Base-by-base conservation (phyloP, 805 yeast genomes). In the Myxozyma sirexii region DNA sequence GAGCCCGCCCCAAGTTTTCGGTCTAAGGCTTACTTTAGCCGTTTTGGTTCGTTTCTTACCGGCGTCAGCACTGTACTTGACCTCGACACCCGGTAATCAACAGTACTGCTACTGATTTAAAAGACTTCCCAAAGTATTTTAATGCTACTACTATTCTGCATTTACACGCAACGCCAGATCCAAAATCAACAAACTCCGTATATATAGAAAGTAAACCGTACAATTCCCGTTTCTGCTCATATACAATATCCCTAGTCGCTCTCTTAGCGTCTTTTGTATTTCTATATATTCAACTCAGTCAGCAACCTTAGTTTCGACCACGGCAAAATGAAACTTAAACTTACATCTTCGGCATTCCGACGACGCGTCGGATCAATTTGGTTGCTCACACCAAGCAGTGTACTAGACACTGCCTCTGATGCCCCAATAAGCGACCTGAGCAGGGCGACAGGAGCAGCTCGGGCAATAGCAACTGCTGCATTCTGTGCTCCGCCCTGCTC, bases 391-490 rank as follows among this genome's bases (percentile, higher is more conserved):
- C 98, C 98, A 75, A 90, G 80, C 52, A 92, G 76, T 0, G 96
- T 81, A 68, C 85, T 88, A 4, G 93, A 86, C 5, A 92, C 79
- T 0, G 96, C 96, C 71, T 90, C 97, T 0, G 97, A 88, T 0
- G 96, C 90, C 1, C 97, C 98, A 67, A 92, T 90, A 62, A 90
- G 80, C 1, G 97, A 97, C 44, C 97, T 73, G 1, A 92, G 79
- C 15, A 92, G 73, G 19, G 90, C 85, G 15, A 90, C 83, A 0
- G 97, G 97, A 0, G 96, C 84, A 0, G 87, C 90, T 64, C 82
- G 82, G 13, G 88, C 85, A 13, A 90, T 77, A 0, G 90, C 85
- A 19, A 78, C 73, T 0, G 89, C 82, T 0, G 92, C 89, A 3
- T 80, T 86, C 67, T 82, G 86, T 0, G 90, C 84, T 60, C 80